Base-by-base conservation (phyloP, 352 stramenopile species). In the Phytophthora multivora region DNA sequence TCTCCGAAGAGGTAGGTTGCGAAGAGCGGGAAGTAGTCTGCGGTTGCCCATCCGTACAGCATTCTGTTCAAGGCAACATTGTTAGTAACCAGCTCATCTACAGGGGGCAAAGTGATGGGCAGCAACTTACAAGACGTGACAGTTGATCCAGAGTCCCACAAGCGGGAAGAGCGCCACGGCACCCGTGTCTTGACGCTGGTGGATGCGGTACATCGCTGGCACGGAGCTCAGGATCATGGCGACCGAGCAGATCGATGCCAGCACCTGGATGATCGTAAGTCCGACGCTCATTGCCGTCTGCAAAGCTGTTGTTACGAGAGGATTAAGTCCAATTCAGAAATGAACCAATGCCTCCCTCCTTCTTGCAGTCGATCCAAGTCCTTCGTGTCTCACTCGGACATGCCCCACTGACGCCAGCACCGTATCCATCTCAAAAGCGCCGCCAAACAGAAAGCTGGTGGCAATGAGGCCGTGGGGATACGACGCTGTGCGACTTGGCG, bases 231-330 rank as follows among this genome's bases (percentile, higher is more conserved):
- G 45, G 54, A 69, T 73, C 63, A 71, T 75, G 31, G 62, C 49
- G 33, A 74, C 66, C 25, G 74, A 79, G 60, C 58, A 76, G 51
- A 77, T 28, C 6, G 73, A 77, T 26, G 70, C 63, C 52, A 79
- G 28, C 9, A 66, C 47, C 41, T 82, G 71, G 46, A 79, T 38
- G 36, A 76, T 40, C n/a, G 53, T 60, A 16, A 74, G 61, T 35
- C 56, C 55, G 15, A 62, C 61, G 16, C 66, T 63, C 66, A 75
- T 75, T 13, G 46, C 36, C 30, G 8, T 49, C 15, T n/a, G 51
- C 36, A 16, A 7, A 56, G 28, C 48, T 18, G 47, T 47, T 10
- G 23, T 40, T n/a, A 41, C 56, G 35, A 15, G 18, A 9, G 7
- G 25, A 36, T 28, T 33, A 19, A 65, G 30, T 62, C 42, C 28